Conservation (phyloP, 2,329 filamentous ascomycete species). For the Karstenula rhodostoma region DNA sequence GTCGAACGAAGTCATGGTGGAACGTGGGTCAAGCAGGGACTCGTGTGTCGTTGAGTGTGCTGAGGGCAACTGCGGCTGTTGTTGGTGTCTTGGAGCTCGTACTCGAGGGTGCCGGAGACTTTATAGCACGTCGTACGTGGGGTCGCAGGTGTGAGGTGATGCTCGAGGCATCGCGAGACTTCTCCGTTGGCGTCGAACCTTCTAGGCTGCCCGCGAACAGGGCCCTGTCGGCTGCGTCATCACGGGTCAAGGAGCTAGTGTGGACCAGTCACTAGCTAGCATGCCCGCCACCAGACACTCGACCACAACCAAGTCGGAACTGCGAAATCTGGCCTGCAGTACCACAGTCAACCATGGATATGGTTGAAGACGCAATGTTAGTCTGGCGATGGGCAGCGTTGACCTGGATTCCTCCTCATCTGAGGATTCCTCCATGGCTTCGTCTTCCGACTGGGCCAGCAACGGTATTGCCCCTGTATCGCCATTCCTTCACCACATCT, state of each 20-base stretch:
- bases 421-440: not conserved
- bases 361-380: no score
- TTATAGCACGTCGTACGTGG: slow-evolving; percentile 5
- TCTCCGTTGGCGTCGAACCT: slow-evolving; percentile 4
- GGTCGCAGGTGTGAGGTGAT: not conserved
- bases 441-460: not conserved
- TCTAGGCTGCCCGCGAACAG: slow-evolving; percentile 1
- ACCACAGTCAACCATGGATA: no score
- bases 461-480: not conserved
- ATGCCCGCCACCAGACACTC: no score
- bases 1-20: slow-evolving; percentile 76
- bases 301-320: no score
- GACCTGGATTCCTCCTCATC: not conserved
- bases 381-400: not conserved
- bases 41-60: slow-evolving; percentile 22
- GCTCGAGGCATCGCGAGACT: slow-evolving; percentile 4
- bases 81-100: not conserved
- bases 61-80: not conserved
- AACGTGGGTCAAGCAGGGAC: slow-evolving; percentile 26
- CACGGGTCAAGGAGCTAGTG: not conserved
- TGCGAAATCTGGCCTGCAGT: no score
- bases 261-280: not conserved
- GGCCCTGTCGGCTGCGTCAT: slow-evolving; percentile 6
- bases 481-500: not conserved
- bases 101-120: not conserved